These are phyloP conservation scores for Leccinellum rugosiceps DNA, from an alignment of 768 basidiomycete species.

Conservation along the genomic window DNA sequence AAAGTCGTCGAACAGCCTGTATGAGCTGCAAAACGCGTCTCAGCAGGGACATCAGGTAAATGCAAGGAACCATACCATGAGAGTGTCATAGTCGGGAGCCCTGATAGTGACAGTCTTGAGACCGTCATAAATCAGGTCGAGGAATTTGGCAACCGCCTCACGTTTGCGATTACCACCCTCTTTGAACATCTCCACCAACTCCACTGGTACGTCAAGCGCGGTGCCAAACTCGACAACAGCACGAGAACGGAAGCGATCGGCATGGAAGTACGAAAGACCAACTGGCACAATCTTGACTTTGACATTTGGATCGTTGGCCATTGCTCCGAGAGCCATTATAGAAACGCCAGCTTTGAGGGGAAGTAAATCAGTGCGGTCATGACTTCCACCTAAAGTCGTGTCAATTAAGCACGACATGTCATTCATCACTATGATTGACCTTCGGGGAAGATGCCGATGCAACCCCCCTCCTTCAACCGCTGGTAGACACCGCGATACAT, in stretches of 20 bases:
- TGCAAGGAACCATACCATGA: conserved; percentile 68
- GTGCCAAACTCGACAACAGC: conserved; percentile 97
- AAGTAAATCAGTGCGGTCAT: conserved; percentile 93
- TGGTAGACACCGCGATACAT: conserved; percentile 96
- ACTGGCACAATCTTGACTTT: conserved; percentile 92
- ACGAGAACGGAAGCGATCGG: conserved; percentile 88
- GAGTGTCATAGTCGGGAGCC: conserved; percentile 95
- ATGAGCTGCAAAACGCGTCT: conserved; percentile 59
- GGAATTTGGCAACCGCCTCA: conserved; percentile 83
- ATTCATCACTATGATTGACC: conserved; percentile 46
- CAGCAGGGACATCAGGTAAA: background rate
- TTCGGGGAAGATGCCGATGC: conserved; percentile 98
- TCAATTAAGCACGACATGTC: background rate
- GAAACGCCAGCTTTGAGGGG: conserved; percentile 98
- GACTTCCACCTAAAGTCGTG: conserved; percentile 78
- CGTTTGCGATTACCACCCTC: conserved; percentile 84
- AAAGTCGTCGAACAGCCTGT: conserved; percentile 90
- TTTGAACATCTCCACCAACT: conserved; percentile 87
- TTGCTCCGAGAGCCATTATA: conserved; percentile 96
- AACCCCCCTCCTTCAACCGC: conserved; percentile 77
- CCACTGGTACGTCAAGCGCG: conserved; percentile 87
- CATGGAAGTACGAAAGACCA: conserved; percentile 71
- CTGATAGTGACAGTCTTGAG: conserved; percentile 95
- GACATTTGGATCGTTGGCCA: conserved; percentile 84
- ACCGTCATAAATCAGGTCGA: conserved; percentile 89